phyloP scores from a whole-genome alignment of 441 rosid genomes.

The Gossypium davidsonii region DNA sequence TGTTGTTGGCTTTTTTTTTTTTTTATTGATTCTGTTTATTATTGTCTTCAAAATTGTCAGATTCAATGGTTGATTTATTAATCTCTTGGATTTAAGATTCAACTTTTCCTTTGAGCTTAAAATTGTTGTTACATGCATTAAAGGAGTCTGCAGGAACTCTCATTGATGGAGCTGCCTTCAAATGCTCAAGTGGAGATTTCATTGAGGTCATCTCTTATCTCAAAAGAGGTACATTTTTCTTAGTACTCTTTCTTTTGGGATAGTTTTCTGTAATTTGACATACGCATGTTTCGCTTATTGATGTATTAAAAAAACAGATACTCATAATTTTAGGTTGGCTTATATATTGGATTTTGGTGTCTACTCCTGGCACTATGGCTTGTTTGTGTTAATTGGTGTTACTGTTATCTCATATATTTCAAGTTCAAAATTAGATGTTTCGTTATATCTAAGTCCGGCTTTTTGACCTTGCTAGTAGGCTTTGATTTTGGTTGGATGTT shows the following conservation, averaged over 20 bases:
- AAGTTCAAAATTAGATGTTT: background rate
- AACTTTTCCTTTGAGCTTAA: slow-evolving; percentile 13
- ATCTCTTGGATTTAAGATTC: background rate
- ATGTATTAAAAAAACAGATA: background rate
- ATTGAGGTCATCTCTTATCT: slow-evolving; percentile 30
- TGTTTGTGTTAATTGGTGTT: background rate
- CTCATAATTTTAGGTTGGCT: background rate
- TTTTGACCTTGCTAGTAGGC: background rate
- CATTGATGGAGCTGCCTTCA: slow-evolving; percentile 36
- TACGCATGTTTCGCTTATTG: background rate
- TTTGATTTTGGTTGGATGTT: background rate
- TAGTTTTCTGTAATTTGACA: background rate
- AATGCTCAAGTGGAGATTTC: slow-evolving; percentile 32
- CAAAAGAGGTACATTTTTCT: slow-evolving; percentile 35
- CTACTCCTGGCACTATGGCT: background rate
- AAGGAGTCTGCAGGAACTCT: slow-evolving; percentile 88
- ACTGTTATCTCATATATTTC: background rate
- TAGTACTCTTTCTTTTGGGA: slow-evolving; percentile 2
- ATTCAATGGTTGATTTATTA: background rate
- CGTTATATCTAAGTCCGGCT: background rate
- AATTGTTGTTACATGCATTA: slow-evolving; percentile 23
- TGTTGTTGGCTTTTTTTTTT: background rate
- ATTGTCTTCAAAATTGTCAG: background rate
- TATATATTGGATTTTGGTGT: background rate
- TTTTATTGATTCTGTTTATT: background rate